Conservation (phyloP, 306 rosid genomes). For the Vicia faba region DNA sequence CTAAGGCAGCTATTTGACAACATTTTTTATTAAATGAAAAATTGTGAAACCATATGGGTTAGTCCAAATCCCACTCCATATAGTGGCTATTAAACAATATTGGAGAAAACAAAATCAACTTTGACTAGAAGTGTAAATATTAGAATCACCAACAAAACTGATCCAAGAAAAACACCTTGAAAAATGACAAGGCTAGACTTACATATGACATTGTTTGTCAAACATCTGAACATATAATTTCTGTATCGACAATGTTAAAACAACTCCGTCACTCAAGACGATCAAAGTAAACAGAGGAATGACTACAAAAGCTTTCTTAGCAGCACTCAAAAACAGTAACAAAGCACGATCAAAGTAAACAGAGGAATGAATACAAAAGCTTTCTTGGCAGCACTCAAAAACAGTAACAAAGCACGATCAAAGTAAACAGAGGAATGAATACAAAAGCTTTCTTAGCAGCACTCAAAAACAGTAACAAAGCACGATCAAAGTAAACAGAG, state of each 20-base stretch:
- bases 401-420: background rate
- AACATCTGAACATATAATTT: background rate
- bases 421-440: constrained; percentile 2
- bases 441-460: background rate
- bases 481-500: background rate
- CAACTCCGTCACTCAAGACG: background rate
- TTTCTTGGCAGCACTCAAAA: background rate
- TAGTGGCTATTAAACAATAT: too few species aligned
- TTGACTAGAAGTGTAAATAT: background rate
- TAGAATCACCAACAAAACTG: constrained; percentile 6
- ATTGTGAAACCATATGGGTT: too few species aligned
- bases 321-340: background rate
- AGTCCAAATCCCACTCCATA: too few species aligned
- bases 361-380: background rate
- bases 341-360: background rate
- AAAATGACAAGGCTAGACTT: background rate
- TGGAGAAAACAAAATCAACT: background rate
- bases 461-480: background rate
- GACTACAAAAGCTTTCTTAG: background rate
- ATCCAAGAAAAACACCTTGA: background rate
- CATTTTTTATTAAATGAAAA: too few species aligned
- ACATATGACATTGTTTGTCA: background rate
- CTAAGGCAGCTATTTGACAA: too few species aligned
- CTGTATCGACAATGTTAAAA: too few species aligned
- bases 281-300: constrained; percentile 7